These are phyloP conservation scores for Aplosporella prunicola DNA, from an alignment of 2,329 filamentous ascomycete genomes.

Conservation along the genomic window DNA sequence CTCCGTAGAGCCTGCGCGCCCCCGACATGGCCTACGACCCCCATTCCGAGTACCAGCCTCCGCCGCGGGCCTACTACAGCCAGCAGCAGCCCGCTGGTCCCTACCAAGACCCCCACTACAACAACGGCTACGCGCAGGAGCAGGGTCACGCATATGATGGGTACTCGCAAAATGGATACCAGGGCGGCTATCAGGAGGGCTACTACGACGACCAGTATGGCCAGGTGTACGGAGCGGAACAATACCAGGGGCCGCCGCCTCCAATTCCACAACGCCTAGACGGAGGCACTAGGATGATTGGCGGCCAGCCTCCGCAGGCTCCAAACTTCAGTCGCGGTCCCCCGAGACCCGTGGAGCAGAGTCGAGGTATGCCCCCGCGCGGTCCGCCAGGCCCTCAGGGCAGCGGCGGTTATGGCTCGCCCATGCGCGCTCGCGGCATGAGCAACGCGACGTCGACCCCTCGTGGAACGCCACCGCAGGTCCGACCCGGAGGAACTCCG, in stretches of 20 bases:
- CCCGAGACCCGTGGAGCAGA: conserved; percentile 1
- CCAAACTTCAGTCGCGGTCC: conserved; percentile 5
- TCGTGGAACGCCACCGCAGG: conserved; percentile 2
- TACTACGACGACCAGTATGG: conserved; percentile 20
- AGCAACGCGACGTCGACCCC: too few species aligned
- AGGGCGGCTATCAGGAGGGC: conserved; percentile 25
- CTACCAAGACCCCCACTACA: conserved; percentile 15
- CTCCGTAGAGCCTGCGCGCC: conserved; percentile 1
- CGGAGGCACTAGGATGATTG: conserved; percentile 16
- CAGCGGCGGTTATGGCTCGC: too few species aligned
- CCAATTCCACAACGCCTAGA: conserved; percentile 2
- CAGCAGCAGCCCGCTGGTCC: conserved; percentile 22
- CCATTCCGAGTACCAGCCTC: conserved; percentile 26
- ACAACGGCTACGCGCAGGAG: conserved; percentile 13
- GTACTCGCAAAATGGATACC: conserved; percentile 28
- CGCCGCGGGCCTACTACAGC: conserved; percentile 25
- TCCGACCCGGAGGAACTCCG: conserved; percentile 1
- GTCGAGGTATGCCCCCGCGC: not conserved
- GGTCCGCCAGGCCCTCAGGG: too few species aligned
- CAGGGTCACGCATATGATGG: conserved; percentile 25
- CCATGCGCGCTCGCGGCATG: too few species aligned
- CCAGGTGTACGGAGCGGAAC: conserved; percentile 9
- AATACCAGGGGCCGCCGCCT: conserved; percentile 16
- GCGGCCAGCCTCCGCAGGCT: conserved; percentile 12
- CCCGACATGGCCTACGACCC: conserved; percentile 32